These are phyloP conservation scores for Ophiostoma tasmaniense DNA, from an alignment of 2,329 filamentous ascomycete genomes.

Conservation along the genomic window DNA sequence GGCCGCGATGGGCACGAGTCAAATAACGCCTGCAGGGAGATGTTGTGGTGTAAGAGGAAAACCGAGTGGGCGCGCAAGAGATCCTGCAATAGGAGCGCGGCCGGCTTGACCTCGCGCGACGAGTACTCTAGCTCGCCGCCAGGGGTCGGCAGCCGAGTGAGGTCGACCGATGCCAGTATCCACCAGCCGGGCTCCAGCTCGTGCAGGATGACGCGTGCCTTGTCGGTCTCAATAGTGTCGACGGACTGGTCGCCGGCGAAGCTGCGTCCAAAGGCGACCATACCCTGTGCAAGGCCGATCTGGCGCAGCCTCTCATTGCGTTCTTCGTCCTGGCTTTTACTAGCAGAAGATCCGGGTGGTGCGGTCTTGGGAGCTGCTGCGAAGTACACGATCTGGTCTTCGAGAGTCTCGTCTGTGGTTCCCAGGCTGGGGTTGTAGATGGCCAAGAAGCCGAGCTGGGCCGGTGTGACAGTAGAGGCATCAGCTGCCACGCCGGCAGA, in stretches of 20 bases:
- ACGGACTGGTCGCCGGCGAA: slow-evolving; percentile 72
- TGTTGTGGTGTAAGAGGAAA: slow-evolving; percentile 81
- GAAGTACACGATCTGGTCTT: slow-evolving; percentile 82
- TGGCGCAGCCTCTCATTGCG: slow-evolving; percentile 82
- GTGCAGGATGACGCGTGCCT: slow-evolving; percentile 71
- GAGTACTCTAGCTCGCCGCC: slow-evolving; percentile 62
- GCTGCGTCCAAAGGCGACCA: slow-evolving; percentile 84
- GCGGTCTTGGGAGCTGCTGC: background rate
- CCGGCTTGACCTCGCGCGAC: slow-evolving; percentile 78
- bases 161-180: slow-evolving; percentile 57
- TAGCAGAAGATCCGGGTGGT: background rate
- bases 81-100: slow-evolving; percentile 68
- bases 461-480: slow-evolving; percentile 49
- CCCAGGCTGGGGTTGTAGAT: slow-evolving; percentile 75
- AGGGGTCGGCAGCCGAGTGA: slow-evolving; percentile 29
- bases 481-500: background rate
- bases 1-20: slow-evolving; percentile 52
- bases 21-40: slow-evolving; percentile 57
- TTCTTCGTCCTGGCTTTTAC: slow-evolving; percentile 44
- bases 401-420: slow-evolving; percentile 57
- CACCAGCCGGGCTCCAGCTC: slow-evolving; percentile 92
- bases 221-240: slow-evolving; percentile 85
- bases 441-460: slow-evolving; percentile 80
- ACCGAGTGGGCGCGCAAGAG: slow-evolving; percentile 71
- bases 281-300: slow-evolving; percentile 92